phyloP scores from a whole-genome alignment of 805 yeast species.

The Lipomyces orientalis region DNA sequence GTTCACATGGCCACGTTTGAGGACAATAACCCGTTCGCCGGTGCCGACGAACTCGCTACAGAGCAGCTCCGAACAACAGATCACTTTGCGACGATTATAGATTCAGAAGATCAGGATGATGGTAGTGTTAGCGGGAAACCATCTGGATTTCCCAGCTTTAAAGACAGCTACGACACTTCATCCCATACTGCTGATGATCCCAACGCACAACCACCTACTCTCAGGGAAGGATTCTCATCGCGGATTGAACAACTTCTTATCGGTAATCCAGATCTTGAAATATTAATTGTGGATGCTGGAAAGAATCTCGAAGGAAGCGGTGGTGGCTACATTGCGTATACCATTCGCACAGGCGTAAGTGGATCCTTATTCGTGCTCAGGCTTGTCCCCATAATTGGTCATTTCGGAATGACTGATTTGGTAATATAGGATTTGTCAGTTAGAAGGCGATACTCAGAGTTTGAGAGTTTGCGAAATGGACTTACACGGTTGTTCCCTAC shows the following conservation, averaged over 20 bases:
- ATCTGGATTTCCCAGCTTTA: slow-evolving; percentile 33
- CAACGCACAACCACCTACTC: not conserved
- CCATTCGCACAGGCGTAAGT: slow-evolving; percentile 63
- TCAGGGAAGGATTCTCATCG: slow-evolving; percentile 38
- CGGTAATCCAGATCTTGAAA: slow-evolving; percentile 44
- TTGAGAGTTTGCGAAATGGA: slow-evolving; percentile 78
- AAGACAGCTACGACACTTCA: slow-evolving; percentile 34
- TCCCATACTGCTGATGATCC: slow-evolving; percentile 24
- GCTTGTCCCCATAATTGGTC: too few relatives aligned
- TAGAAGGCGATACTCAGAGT: slow-evolving; percentile 88
- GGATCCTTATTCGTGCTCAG: not conserved
- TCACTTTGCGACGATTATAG: slow-evolving; percentile 32
- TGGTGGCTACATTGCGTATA: slow-evolving; percentile 80
- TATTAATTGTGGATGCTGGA: slow-evolving; percentile 77
- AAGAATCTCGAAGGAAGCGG: slow-evolving; percentile 81
- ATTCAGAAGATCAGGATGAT: slow-evolving; percentile 18
- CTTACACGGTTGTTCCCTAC: slow-evolving; percentile 79
- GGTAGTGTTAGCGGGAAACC: slow-evolving; percentile 4
- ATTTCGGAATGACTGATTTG: slow-evolving; percentile 24
- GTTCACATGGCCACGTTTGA: slow-evolving; percentile 45
- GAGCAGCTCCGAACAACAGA: slow-evolving; percentile 32
- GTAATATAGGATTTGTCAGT: slow-evolving; percentile 52
- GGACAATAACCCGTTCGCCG: slow-evolving; percentile 54
- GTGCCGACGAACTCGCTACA: slow-evolving; percentile 35
- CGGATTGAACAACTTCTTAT: slow-evolving; percentile 45